These are phyloP conservation scores for Colletotrichum noveboracense DNA, from an alignment of 2,329 filamentous ascomycete species.

Conservation along the genomic window DNA sequence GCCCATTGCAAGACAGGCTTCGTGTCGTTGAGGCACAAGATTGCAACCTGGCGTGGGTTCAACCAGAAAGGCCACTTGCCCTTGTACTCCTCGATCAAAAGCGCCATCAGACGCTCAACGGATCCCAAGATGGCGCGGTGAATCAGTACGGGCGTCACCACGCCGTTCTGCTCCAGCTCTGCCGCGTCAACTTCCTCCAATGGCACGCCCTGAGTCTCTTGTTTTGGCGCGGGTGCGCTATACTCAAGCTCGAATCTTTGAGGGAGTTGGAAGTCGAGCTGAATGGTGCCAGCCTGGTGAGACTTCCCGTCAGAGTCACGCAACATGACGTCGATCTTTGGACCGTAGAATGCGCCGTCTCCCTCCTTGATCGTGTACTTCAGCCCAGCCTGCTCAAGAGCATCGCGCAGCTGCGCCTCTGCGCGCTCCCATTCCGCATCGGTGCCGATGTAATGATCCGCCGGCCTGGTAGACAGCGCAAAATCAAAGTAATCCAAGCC, in stretches of 20 bases:
- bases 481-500: conserved; percentile 76
- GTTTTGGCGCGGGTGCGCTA: conserved; percentile 68
- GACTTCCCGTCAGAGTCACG: conserved; percentile 83
- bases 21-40: conserved; percentile 74
- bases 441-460: conserved; percentile 78
- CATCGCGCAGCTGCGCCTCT: conserved; percentile 43
- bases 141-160: conserved; percentile 76
- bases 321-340: conserved; percentile 88
- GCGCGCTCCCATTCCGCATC: conserved; percentile 65
- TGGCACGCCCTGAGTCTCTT: conserved; percentile 56
- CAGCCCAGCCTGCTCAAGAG: conserved; percentile 69
- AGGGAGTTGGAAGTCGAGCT: conserved; percentile 89
- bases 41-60: conserved; percentile 77
- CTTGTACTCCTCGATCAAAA: conserved; percentile 83
- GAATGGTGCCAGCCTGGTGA: conserved; percentile 87
- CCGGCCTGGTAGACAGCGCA: conserved; percentile 78
- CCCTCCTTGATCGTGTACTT: conserved; percentile 79
- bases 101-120: conserved; percentile 82
- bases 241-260: conserved; percentile 82
- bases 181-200: conserved; percentile 38
- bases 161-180: conserved; percentile 51
- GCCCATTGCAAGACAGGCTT: conserved; percentile 57
- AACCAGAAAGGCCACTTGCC: conserved; percentile 90
- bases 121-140: conserved; percentile 87
- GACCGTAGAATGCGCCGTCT: conserved; percentile 89